A percentile compares a stretch with the other conserved stretches of the same genome.
phyloP scores from a whole-genome alignment of 805 yeast genomes.

The Metschnikowia henanensis region DNA sequence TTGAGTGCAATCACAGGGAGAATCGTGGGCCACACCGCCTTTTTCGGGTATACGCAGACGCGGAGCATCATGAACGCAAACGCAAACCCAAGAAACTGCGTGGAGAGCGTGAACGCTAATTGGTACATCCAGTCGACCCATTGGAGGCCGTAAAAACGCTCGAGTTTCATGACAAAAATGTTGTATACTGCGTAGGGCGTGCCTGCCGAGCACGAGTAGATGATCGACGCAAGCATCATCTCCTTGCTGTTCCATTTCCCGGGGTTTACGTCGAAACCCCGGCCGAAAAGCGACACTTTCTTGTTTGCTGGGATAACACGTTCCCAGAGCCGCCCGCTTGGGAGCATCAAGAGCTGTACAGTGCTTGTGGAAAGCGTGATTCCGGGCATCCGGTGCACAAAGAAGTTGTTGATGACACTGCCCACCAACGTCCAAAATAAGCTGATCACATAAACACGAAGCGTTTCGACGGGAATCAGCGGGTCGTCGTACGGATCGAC shows the following conservation, averaged over 20 bases:
- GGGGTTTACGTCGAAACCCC: conserved; percentile 32
- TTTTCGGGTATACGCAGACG: conserved; percentile 46
- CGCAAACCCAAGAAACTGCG: conserved; percentile 66
- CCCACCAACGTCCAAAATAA: conserved; percentile 53
- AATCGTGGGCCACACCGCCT: conserved; percentile 45
- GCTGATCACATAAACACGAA: conserved; percentile 56
- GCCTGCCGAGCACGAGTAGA: conserved; percentile 43
- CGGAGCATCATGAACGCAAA: conserved; percentile 65
- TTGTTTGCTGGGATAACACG: conserved; percentile 26
- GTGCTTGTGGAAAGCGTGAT: conserved; percentile 43
- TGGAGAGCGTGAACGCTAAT: conserved; percentile 49
- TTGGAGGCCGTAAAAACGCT: conserved; percentile 40
- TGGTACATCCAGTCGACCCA: conserved; percentile 55
- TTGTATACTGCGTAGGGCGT: conserved; percentile 44
- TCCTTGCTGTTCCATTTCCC: conserved; percentile 47
- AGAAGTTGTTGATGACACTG: conserved; percentile 55
- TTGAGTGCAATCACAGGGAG: conserved; percentile 45
- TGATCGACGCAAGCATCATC: conserved; percentile 45
- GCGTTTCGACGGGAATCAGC: conserved; percentile 47
- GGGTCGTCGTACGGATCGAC: conserved; percentile 61
- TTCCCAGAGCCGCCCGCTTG: conserved; percentile 44
- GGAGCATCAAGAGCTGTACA: conserved; percentile 39
- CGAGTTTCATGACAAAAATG: conserved; percentile 44
- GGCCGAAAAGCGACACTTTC: conserved; percentile 24
- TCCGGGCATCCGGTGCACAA: conserved; percentile 53